These are phyloP conservation scores for Periconia digitata DNA, from an alignment of 2,329 filamentous ascomycete species.

Conservation along the genomic window DNA sequence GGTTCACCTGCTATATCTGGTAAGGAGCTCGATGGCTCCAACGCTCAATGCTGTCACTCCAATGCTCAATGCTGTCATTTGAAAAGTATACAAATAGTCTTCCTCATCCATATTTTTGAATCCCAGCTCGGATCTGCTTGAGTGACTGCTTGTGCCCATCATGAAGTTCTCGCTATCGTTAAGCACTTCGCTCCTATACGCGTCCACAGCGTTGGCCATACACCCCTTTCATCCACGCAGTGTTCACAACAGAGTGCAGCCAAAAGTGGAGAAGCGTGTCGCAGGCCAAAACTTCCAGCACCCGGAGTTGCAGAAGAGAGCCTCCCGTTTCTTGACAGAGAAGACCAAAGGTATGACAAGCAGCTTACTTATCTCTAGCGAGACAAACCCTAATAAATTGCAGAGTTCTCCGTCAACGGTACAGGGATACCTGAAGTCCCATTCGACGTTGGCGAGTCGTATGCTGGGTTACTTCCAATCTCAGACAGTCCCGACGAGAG, in stretches of 20 bases:
- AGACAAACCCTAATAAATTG: constrained; percentile 9
- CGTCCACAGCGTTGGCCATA: constrained; percentile 31
- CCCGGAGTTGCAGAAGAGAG: constrained; percentile 37
- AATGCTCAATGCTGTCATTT: constrained; percentile 13
- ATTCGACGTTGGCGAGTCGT: constrained; percentile 69
- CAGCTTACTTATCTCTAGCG: too few relatives aligned
- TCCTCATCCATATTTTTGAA: not conserved
- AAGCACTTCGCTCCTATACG: constrained; percentile 30
- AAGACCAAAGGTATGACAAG: constrained; percentile 33
- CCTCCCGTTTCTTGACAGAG: constrained; percentile 33
- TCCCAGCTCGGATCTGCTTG: constrained; percentile 4
- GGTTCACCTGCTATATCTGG: constrained; percentile 17
- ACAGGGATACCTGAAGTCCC: constrained; percentile 66
- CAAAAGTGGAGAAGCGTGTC: constrained; percentile 30
- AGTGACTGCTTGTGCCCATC: constrained; percentile 14
- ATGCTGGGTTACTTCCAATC: constrained; percentile 65
- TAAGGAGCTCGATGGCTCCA: constrained; percentile 13
- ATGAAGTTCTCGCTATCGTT: constrained; percentile 36
- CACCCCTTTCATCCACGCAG: constrained; percentile 28
- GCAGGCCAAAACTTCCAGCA: constrained; percentile 32
- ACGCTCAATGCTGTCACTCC: too few relatives aligned
- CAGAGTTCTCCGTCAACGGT: constrained; percentile 67
- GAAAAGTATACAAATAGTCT: constrained; percentile 12
- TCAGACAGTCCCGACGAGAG: constrained; percentile 52
- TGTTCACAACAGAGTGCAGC: constrained; percentile 28